Percentiles rank a stretch among this genome's conserved stretches.
Conservation (phyloP, 208 protist species). For the Phytomonas francai region DNA sequence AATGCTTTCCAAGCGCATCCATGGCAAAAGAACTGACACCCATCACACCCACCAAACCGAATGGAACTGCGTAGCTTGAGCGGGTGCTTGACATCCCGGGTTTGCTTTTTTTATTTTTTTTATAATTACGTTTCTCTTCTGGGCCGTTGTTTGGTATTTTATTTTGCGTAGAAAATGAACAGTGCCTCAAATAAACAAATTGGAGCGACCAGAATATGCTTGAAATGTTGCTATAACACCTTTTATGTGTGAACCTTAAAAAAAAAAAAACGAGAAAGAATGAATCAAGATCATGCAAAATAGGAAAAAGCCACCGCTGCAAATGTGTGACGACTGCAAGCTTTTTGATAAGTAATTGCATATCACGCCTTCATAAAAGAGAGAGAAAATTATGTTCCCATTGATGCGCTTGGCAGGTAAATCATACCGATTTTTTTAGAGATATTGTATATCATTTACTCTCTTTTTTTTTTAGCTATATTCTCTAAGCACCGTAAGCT, state of each 20-base stretch:
- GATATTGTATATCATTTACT: too few relatives aligned
- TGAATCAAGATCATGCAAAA: slow-evolving; percentile 1
- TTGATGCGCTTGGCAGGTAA: too few relatives aligned
- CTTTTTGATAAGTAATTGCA: too few relatives aligned
- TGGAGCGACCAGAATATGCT: slow-evolving; percentile 8
- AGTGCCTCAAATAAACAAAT: slow-evolving; percentile 3
- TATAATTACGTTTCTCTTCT: slow-evolving; percentile 6
- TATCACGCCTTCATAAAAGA: too few relatives aligned
- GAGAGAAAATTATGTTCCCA: too few relatives aligned
- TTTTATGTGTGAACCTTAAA: not conserved
- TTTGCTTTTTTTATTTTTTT: slow-evolving; percentile 14
- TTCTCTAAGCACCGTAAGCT: not conserved
- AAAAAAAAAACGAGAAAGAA: slow-evolving; percentile 9
- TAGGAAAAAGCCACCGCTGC: slow-evolving; percentile 2
- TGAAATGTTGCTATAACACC: slow-evolving; percentile 4
- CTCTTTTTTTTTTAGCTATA: not conserved
- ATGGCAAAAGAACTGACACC: slow-evolving; percentile 27
- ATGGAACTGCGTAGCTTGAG: slow-evolving; percentile 10
- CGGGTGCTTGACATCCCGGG: not conserved
- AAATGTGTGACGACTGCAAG: not conserved
- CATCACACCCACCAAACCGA: slow-evolving; percentile 22
- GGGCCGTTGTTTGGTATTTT: not conserved
- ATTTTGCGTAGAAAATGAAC: not conserved
- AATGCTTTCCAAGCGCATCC: slow-evolving; percentile 16
- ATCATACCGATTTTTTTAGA: too few relatives aligned